Conservation (phyloP, 169 alveolate species). For the Plasmodium vivax region DNA sequence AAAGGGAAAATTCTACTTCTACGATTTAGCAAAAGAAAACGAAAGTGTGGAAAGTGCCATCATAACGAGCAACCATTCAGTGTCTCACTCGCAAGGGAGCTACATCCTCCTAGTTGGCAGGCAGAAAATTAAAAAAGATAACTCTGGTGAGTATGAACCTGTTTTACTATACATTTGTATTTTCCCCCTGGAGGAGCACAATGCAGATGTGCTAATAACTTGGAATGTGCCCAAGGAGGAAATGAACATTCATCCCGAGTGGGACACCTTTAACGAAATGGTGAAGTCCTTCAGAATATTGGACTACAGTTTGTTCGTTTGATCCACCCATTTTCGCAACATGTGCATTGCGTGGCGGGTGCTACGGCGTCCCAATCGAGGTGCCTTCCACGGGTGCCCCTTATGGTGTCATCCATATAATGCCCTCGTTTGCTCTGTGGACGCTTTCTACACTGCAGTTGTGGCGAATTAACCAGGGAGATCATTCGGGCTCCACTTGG, state of each 20-base stretch:
- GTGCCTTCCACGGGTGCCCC: not conserved
- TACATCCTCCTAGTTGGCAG: constrained; percentile 47
- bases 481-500: not conserved
- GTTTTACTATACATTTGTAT: constrained; percentile 32
- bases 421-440: not conserved
- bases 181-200: constrained; percentile 31
- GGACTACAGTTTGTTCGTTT: constrained; percentile 26
- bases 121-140: constrained; percentile 45
- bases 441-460: not conserved
- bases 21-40: constrained; percentile 70
- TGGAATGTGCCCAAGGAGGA: constrained; percentile 58
- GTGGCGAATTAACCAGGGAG: not conserved
- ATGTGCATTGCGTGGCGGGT: not conserved
- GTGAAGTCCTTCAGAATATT: constrained; percentile 34
- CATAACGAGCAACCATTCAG: not conserved
- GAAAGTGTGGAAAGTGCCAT: constrained; percentile 42
- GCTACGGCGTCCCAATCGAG: not conserved
- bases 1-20: constrained; percentile 55
- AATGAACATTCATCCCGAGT: constrained; percentile 41
- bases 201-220: constrained; percentile 69
- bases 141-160: constrained; percentile 7
- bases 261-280: constrained; percentile 39
- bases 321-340: not conserved
- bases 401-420: not conserved
- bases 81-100: constrained; percentile 33